Conservation (phyloP, 2,329 filamentous ascomycete genomes). For the Sphaerulina vaccinii region DNA sequence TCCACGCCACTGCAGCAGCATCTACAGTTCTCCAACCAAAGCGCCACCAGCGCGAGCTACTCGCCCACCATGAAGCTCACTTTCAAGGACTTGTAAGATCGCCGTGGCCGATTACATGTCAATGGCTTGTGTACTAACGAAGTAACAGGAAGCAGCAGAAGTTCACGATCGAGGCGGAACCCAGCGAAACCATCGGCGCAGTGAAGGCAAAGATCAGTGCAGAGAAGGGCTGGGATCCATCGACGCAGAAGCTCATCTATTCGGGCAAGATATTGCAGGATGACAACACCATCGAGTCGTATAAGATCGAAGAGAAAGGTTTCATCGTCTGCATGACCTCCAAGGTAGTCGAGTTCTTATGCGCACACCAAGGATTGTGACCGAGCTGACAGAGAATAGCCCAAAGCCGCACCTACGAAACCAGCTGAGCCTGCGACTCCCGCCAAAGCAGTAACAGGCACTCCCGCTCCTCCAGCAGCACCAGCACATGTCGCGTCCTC, state of each 20-base stretch:
- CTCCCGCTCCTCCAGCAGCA: constrained; percentile 41
- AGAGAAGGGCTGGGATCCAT: constrained; percentile 92
- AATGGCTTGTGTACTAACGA: no score
- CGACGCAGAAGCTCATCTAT: constrained; percentile 94
- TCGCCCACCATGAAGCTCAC: constrained; percentile 61
- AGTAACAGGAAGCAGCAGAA: constrained; percentile 99
- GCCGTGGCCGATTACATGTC: no score
- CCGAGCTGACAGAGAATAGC: constrained; percentile 48
- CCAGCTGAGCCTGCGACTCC: constrained; percentile 58
- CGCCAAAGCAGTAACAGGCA: constrained; percentile 40
- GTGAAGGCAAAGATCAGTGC: constrained; percentile 90
- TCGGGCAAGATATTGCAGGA: constrained; percentile 98
- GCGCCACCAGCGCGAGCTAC: constrained; percentile 7
- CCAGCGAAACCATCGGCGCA: constrained; percentile 80
- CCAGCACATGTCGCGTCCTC: constrained; percentile 61
- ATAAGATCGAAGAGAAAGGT: constrained; percentile 99
- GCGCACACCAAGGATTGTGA: neutral
- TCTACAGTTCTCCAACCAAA: no score
- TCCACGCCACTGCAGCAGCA: no score
- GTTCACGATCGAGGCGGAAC: constrained; percentile 93
- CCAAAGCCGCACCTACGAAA: constrained; percentile 62
- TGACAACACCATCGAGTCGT: constrained; percentile 92
- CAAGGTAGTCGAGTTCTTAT: constrained; percentile 61
- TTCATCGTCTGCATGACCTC: constrained; percentile 98
- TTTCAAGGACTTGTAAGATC: constrained; percentile 85